Evolutionary conservation across 306 rosid species (phyloP), one percentile per base, ranked within the genome.

Genomic region (Sesbania bispinosa): DNA sequence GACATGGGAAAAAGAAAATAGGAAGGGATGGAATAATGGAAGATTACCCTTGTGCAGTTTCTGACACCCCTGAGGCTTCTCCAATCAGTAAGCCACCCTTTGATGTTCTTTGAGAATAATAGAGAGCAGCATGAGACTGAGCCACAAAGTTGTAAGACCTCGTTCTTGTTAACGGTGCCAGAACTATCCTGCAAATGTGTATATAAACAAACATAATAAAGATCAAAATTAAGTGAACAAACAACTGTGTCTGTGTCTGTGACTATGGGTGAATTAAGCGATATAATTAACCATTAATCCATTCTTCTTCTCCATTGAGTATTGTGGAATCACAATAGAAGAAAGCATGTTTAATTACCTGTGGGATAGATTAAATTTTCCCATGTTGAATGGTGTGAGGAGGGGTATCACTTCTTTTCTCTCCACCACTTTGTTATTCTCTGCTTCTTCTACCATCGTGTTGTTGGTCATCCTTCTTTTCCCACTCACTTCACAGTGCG

Each of bases 281-380:
- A 10, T 1, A 2, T 3, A 24, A 4, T 6, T 6, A 5, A 32
- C 8, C 36, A n/a, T n/a, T n/a, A n/a, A n/a, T n/a, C n/a, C n/a
- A 32, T 32, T 32, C 5, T 5, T 5, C 36, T 32, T 6, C 36
- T 32, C 36, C 36, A n/a, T n/a, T n/a, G n/a, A n/a, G n/a, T n/a
- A n/a, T n/a, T n/a, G n/a, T n/a, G n/a, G n/a, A n/a, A n/a, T n/a
- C n/a, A n/a, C n/a, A n/a, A n/a, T n/a, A n/a, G n/a, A n/a, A n/a
- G n/a, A n/a, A n/a, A n/a, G n/a, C n/a, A n/a, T n/a, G n/a, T n/a
- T n/a, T n/a, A 20, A 1, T 43, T 50, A 90, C 97, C 97, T 92
- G 80, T 89, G 97, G 6, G 96, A 89, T 42, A 92, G 86, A 64
- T 74, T 46, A 38, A 92, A 92, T 10, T 73, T 86, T 58, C 89